Base-by-base conservation (phyloP, 441 rosid genomes). In the Adansonia madagascariensis region DNA sequence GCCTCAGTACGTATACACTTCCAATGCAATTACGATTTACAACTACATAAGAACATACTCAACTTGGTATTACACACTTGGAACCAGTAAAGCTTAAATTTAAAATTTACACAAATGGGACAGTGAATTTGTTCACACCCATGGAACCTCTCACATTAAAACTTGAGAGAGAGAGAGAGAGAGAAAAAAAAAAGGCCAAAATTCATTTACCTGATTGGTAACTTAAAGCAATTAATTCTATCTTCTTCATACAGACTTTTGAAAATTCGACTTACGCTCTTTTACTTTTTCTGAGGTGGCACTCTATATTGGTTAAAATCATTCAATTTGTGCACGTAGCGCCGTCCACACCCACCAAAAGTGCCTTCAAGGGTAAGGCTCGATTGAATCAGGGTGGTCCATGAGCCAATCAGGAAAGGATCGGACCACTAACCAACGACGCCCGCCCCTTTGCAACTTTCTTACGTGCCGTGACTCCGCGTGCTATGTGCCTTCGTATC, bases 301-400 rank as follows among this genome's bases (percentile, higher is more conserved):
- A 44, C 27, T 24, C 27, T 24, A 24, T 24, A 24, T 11, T 61
- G 66, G 71, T 5, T 67, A 46, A 67, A 18, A 46, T 46, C 35
- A 18, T 44, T 67, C 2, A 2, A 47, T 10, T 10, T 67, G 17
- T 67, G 44, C 17, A 44, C 55, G 10, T 44, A n/a, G 55, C 71
- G 22, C 79, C 77, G 78, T 12, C 41, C 11, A 7, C 6, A 20
- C 24, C 46, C 18, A 17, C 31, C 17, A 46, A 76, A 66, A 78
- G 70, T 63, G 79, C 49, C 87, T 80, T 84, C 78, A 52, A 78
- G 72, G 69, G 81, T 6, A 84, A 78, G 85, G 71, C 68, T 74
- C 0, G 27, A 50, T 50, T 50, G 55, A 24, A 39, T 78, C 78
- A 62, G 46, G 43, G 20, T 81, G 75, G 70, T 41, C 50, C 50